Percentiles rank a stretch among this genome's conserved stretches.
Evolutionary conservation across 768 basidiomycete genomes (phyloP).

Genomic region (Tulasnella sp.): DNA sequence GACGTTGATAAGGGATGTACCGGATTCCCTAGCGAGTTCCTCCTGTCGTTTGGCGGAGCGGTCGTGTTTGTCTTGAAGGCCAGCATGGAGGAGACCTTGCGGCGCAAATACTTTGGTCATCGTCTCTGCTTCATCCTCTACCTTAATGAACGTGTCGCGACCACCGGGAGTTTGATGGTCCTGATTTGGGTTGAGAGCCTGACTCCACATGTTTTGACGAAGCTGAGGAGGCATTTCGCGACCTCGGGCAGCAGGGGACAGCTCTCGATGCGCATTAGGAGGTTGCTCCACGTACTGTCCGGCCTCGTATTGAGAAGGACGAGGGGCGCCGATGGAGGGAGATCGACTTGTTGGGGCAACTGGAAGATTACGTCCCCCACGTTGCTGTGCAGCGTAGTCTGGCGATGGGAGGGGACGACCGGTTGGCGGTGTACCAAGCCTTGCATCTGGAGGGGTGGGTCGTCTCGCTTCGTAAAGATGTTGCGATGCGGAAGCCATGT

Average conservation of each 20-base stretch:
- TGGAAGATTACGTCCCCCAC: background rate
- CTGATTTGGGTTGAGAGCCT: slow-evolving; percentile 63
- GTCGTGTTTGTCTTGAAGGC: slow-evolving; percentile 90
- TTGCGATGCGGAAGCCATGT: background rate
- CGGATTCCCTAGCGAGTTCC: slow-evolving; percentile 82
- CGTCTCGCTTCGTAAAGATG: background rate
- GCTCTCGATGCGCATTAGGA: background rate
- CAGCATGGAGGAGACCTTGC: slow-evolving; percentile 87
- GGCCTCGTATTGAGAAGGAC: background rate
- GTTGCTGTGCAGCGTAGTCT: background rate
- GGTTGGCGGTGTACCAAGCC: slow-evolving; percentile 1
- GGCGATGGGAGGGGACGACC: slow-evolving; percentile 6
- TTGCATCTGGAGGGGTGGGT: slow-evolving; percentile 1
- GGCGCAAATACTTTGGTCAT: slow-evolving; percentile 94
- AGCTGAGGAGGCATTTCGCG: slow-evolving; percentile 39
- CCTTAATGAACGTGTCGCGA: slow-evolving; percentile 55
- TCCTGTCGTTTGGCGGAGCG: slow-evolving; percentile 93
- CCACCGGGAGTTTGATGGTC: slow-evolving; percentile 29
- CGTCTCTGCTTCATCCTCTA: slow-evolving; percentile 54
- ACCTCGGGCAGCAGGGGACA: slow-evolving; percentile 38
- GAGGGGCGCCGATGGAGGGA: background rate
- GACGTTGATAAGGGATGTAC: slow-evolving; percentile 90
- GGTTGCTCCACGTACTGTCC: background rate
- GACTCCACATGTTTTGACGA: slow-evolving; percentile 76
- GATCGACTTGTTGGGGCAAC: slow-evolving; percentile 13